Percentiles rank a stretch among this genome's conserved stretches.
Conservation (phyloP, 176 grass and related monocot genomes). For the Areca catechu region DNA sequence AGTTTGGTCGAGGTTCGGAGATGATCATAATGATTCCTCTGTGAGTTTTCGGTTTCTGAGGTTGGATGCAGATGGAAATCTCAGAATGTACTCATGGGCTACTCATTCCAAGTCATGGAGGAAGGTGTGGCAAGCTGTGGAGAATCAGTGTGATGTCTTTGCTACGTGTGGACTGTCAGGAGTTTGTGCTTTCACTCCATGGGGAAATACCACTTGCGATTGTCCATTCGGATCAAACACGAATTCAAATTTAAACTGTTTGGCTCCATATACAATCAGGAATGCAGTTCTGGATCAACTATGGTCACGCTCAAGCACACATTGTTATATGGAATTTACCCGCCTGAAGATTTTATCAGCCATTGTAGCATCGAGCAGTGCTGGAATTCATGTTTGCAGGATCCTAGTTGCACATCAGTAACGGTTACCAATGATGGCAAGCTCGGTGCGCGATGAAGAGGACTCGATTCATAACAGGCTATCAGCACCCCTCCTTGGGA, state of each 20-base stretch:
- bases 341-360: neutral
- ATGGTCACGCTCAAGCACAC: conserved; percentile 1
- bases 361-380: neutral
- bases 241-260: conserved; percentile 3
- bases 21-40: conserved; percentile 8
- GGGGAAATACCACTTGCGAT: neutral
- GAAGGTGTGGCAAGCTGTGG: conserved; percentile 2
- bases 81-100: conserved; percentile 9
- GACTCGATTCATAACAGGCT: conserved; percentile 4
- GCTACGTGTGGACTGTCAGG: conserved; percentile 2
- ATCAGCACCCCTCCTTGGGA: neutral
- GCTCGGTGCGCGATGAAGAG: conserved; percentile 1
- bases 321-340: conserved; percentile 3
- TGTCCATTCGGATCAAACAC: conserved; percentile 1
- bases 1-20: neutral
- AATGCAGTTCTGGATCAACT: conserved; percentile 2
- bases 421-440: conserved; percentile 2
- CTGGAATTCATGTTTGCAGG: neutral
- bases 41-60: conserved; percentile 5
- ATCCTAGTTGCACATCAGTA: neutral
- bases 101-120: conserved; percentile 4
- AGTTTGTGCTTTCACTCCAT: neutral
- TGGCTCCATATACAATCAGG: conserved; percentile 3
- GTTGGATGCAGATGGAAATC: conserved; percentile 6
- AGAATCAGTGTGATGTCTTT: conserved; percentile 3